Evolutionary conservation across 345 rosid species (phyloP).

Genomic region (Eucalyptus grandis): DNA sequence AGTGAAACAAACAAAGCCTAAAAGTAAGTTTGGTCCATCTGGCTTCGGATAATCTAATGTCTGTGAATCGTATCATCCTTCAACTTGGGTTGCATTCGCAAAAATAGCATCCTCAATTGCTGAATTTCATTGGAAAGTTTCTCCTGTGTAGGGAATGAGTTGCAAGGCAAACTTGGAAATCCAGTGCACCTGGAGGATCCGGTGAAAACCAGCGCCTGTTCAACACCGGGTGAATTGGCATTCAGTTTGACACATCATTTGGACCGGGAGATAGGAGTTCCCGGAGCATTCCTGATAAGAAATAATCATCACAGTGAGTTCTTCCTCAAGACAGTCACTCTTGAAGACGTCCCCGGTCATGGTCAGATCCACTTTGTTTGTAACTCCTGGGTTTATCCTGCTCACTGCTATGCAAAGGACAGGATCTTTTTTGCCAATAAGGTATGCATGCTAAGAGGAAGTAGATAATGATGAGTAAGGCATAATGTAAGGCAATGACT

Average conservation of each 20-base stretch:
- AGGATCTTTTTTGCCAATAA: constrained; percentile 78
- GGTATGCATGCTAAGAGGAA: constrained; percentile 9
- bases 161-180: constrained; percentile 43
- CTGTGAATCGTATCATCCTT: background rate
- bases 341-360: constrained; percentile 63
- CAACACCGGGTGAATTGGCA: constrained; percentile 34
- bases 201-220: constrained; percentile 11
- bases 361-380: constrained; percentile 63
- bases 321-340: constrained; percentile 54
- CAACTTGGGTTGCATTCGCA: background rate
- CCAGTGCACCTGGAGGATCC: constrained; percentile 46
- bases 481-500: background rate
- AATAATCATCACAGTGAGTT: constrained; percentile 61
- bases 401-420: constrained; percentile 22
- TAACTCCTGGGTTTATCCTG: constrained; percentile 87
- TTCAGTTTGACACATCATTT: constrained; percentile 41
- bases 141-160: background rate
- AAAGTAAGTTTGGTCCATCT: background rate
- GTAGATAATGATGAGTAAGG: background rate
- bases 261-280: constrained; percentile 45
- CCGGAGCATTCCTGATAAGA: constrained; percentile 52
- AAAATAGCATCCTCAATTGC: background rate
- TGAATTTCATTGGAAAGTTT: background rate
- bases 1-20: background rate
- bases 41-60: background rate